phyloP scores from a whole-genome alignment of 2,329 filamentous ascomycete species.

The Chaetomium strumarium region DNA sequence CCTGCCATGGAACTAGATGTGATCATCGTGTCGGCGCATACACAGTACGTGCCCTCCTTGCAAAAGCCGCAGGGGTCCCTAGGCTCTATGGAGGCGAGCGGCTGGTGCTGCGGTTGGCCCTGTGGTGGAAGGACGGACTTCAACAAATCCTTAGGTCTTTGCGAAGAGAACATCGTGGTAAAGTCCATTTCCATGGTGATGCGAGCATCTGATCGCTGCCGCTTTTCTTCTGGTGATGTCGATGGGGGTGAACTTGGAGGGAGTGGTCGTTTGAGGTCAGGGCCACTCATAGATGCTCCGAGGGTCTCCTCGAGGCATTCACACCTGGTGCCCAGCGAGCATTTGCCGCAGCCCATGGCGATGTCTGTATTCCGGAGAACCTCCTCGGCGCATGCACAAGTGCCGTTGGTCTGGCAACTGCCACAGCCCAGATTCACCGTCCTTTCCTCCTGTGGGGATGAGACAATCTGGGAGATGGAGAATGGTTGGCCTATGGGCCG shows the following conservation, averaged over 20 bases:
- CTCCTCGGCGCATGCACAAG: conserved; percentile 55
- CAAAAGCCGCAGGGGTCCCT: conserved; percentile 77
- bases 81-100: conserved; percentile 37
- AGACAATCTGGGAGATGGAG: conserved; percentile 53
- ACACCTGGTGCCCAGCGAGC: conserved; percentile 56
- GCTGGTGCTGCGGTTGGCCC: conserved; percentile 23
- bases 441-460: conserved; percentile 42
- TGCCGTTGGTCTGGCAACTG: conserved; percentile 46
- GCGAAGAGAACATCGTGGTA: conserved; percentile 52
- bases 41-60: conserved; percentile 73
- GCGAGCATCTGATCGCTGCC: conserved; percentile 42
- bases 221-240: conserved; percentile 46
- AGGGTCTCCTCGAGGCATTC: conserved; percentile 60
- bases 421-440: conserved; percentile 46
- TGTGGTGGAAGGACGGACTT: conserved; percentile 32
- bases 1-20: conserved; percentile 30
- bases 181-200: conserved; percentile 66
- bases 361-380: conserved; percentile 47
- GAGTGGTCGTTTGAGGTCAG: conserved; percentile 44
- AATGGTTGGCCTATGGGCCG: conserved; percentile 38
- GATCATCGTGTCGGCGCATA: conserved; percentile 59
- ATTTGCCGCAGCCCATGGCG: conserved; percentile 58
- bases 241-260: conserved; percentile 38
- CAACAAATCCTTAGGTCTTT: conserved; percentile 16
- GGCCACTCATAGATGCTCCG: conserved; percentile 34